Evolutionary conservation across 176 grass and related monocot species (phyloP).

Genomic region (Otatea glauca): DNA sequence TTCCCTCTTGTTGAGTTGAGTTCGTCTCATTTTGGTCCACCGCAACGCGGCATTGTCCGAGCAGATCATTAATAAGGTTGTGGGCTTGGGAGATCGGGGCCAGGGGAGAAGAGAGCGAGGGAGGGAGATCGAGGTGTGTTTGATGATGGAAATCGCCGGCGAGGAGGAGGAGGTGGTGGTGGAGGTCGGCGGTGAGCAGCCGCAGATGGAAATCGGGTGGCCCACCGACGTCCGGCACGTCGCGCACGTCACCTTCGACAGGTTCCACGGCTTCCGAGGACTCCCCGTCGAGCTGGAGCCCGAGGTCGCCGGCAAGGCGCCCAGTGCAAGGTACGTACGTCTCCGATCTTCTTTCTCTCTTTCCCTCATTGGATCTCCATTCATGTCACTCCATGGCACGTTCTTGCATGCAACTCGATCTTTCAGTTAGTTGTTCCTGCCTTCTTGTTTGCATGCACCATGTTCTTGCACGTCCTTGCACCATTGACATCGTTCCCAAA

Average conservation of each 20-base stretch:
- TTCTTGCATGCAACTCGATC: too few species aligned
- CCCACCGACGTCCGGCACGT: slow-evolving; percentile 81
- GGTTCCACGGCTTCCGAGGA: slow-evolving; percentile 86
- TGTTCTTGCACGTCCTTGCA: not conserved
- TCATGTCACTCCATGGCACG: not conserved
- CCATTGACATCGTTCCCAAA: too few species aligned
- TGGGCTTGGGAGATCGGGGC: not conserved
- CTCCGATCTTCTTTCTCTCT: not conserved
- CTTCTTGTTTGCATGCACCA: not conserved
- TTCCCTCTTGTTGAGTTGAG: not conserved
- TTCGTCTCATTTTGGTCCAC: too few species aligned
- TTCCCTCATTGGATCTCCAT: not conserved
- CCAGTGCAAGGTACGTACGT: slow-evolving; percentile 61
- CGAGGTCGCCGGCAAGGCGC: slow-evolving; percentile 50
- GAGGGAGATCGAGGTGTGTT: not conserved
- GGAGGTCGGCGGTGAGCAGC: slow-evolving; percentile 2
- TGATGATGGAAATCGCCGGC: not conserved
- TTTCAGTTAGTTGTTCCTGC: not conserved
- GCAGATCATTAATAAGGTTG: not conserved
- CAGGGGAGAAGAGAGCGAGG: not conserved
- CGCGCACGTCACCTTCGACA: slow-evolving; percentile 88
- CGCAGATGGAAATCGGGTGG: slow-evolving; percentile 74
- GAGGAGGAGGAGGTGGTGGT: slow-evolving; percentile 35
- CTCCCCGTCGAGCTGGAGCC: slow-evolving; percentile 72
- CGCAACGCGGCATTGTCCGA: not conserved